A percentile compares a stretch with the other conserved stretches of the same genome.
phyloP scores from a whole-genome alignment of 768 basidiomycete genomes.

The Cystofilobasidium ferigula region DNA sequence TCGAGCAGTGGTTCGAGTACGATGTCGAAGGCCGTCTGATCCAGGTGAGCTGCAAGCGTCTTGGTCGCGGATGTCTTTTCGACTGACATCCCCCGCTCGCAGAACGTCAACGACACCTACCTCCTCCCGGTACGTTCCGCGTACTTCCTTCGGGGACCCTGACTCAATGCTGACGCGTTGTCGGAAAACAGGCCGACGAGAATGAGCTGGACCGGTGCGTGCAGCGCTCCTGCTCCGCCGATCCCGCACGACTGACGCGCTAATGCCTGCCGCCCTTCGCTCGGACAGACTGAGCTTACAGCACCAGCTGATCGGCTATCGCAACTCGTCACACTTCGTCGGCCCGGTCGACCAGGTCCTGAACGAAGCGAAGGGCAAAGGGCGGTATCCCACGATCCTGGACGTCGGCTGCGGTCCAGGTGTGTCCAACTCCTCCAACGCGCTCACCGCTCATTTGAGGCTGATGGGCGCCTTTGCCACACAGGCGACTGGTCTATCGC shows the following conservation, averaged over 20 bases:
- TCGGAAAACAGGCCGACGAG: conserved; percentile 1
- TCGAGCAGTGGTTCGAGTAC: conserved; percentile 8
- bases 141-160: too few species aligned
- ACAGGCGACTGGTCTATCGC: conserved; percentile 17
- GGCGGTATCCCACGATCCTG: neutral
- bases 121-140: conserved; percentile 2
- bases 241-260: neutral
- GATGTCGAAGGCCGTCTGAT: conserved; percentile 10
- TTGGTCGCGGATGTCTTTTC: neutral
- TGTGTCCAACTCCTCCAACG: neutral
- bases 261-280: neutral
- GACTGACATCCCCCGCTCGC: neutral
- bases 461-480: neutral
- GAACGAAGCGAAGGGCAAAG: neutral
- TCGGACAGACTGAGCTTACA: neutral
- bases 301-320: conserved; percentile 10
- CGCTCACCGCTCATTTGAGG: too few species aligned
- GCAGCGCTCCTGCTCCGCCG: neutral
- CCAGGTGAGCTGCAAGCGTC: neutral
- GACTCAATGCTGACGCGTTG: neutral
- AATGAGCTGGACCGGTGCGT: conserved; percentile 11
- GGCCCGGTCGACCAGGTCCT: conserved; percentile 13
- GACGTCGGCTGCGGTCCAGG: conserved; percentile 17
- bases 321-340: conserved; percentile 6
- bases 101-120: conserved; percentile 15